Evolutionary conservation across 345 rosid genomes (phyloP), one percentile per base, ranked within the genome.

Genomic region (Rhodamnia argentea): DNA sequence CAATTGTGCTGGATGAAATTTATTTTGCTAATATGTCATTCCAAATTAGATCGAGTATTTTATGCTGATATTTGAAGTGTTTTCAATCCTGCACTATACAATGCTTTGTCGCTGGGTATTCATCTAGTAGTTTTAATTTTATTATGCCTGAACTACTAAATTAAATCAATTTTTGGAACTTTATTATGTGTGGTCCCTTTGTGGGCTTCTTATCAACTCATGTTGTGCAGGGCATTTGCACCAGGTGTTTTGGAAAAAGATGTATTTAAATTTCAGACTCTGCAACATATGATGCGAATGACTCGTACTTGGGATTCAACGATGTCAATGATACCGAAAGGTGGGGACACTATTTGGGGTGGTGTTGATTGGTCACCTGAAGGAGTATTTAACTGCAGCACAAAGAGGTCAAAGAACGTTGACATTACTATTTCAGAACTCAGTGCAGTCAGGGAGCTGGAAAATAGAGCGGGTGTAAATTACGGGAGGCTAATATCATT

Each of bases 341-440:
- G 96, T 15, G 96, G 96, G 85, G 96, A 92, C 5, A 92, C 94
- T 40, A 89, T 94, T 51, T 94, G 95, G 96, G 96, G 96, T 23
- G 90, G 89, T 78, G 92, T 92, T 83, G 95, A 92, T 89, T 92
- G 93, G 95, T 91, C 96, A 50, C 94, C 96, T 74, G 95, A 94
- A 88, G 93, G 87, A 56, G 86, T 84, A 76, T 88, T 87, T 87
- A 82, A 37, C 40, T 86, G 91, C 88, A 85, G 88, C 82, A 58
- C 75, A 60, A 91, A 86, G 59, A 89, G 86, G 85, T 85, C 14
- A 42, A 91, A 85, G 89, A 88, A 86, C 87, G 88, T 89, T 82
- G 70, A 83, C 74, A 87, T 86, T 14, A 52, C 15, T 7, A 44
- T 32, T 81, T 74, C 83, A 52, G 84, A 47, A 52, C 87, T 85